These are phyloP conservation scores for Gillenia trifoliata DNA, from an alignment of 306 rosid species.

Conservation along the genomic window DNA sequence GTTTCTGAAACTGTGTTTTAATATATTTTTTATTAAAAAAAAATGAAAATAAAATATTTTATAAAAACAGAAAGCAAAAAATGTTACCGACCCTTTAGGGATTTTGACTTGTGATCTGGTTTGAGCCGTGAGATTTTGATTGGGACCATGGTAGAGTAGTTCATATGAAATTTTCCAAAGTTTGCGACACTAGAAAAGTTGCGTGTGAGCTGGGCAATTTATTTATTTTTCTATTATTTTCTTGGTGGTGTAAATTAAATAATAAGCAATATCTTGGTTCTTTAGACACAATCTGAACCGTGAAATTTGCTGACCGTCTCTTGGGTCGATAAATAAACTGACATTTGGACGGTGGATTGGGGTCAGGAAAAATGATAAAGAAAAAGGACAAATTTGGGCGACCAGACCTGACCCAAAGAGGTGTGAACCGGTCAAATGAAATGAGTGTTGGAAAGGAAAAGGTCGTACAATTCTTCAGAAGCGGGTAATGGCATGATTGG, in stretches of 20 bases:
- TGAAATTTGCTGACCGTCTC: constrained; percentile 2
- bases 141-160: neutral
- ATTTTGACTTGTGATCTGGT: neutral
- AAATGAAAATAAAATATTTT: no score
- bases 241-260: neutral
- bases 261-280: no score
- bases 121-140: neutral
- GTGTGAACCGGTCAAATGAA: neutral
- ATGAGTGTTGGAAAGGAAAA: neutral
- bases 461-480: neutral
- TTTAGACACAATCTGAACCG: neutral
- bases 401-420: neutral
- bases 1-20: no score
- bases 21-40: no score
- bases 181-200: constrained; percentile 9
- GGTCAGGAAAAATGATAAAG: neutral
- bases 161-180: neutral
- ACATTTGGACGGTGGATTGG: neutral
- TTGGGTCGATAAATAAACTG: neutral
- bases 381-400: neutral
- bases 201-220: constrained; percentile 26
- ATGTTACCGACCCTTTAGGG: no score
- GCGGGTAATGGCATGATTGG: neutral
- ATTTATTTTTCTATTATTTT: neutral
- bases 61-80: no score